These are phyloP conservation scores for Leptographium procerum DNA, from an alignment of 2,329 filamentous ascomycete genomes.

Conservation along the genomic window DNA sequence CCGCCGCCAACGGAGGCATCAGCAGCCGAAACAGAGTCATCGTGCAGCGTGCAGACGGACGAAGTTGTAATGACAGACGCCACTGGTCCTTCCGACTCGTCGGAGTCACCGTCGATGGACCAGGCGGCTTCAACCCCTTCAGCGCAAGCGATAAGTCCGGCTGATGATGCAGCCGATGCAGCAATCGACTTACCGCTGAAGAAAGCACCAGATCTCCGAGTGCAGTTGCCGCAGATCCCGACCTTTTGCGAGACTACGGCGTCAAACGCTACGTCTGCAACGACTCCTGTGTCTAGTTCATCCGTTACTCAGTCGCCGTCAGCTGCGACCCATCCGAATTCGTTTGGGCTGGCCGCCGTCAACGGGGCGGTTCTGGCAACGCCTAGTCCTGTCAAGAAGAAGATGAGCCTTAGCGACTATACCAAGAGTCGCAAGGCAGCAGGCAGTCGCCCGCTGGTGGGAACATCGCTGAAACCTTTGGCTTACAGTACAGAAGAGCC, in stretches of 20 bases:
- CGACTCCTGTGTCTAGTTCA: slow-evolving; percentile 34
- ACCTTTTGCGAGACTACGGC: slow-evolving; percentile 25
- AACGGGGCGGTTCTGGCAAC: slow-evolving; percentile 31
- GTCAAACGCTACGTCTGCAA: slow-evolving; percentile 18
- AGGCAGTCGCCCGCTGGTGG: slow-evolving; percentile 26
- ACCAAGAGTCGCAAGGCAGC: slow-evolving; percentile 46
- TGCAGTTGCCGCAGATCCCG: slow-evolving; percentile 47
- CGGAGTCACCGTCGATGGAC: background rate
- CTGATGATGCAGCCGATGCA: background rate
- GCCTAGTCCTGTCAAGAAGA: slow-evolving; percentile 55
- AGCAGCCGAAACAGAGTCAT: background rate
- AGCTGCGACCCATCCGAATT: slow-evolving; percentile 27
- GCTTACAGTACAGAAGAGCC: slow-evolving; percentile 26
- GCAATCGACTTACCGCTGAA: slow-evolving; percentile 15
- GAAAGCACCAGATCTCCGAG: slow-evolving; percentile 34
- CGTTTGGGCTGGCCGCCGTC: slow-evolving; percentile 29
- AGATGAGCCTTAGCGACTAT: slow-evolving; percentile 55
- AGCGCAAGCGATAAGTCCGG: background rate
- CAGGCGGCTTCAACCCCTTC: background rate
- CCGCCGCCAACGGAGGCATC: background rate
- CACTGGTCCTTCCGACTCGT: background rate
- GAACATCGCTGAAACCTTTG: slow-evolving; percentile 25
- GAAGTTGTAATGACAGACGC: slow-evolving; percentile 18
- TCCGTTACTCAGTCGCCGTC: slow-evolving; percentile 40
- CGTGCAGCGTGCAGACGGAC: background rate